Percentiles rank a stretch among this genome's conserved stretches.
Conservation (phyloP, 1,284 basidiomycete species). For the Malassezia globosa region DNA sequence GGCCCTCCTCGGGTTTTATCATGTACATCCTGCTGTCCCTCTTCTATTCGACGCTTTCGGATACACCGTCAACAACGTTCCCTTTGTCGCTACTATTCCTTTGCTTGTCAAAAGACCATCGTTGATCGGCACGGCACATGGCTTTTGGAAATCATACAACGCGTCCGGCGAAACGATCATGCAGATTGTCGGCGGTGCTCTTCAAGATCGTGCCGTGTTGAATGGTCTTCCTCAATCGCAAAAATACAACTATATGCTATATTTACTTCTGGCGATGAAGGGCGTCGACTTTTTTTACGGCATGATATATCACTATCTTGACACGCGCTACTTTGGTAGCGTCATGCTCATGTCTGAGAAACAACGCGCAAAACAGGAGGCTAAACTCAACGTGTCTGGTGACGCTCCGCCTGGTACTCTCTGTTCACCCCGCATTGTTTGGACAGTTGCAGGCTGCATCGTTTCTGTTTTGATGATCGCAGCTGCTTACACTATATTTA, state of each 20-base stretch:
- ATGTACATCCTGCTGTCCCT: conserved; percentile 47
- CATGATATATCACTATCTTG: conserved; percentile 40
- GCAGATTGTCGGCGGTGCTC: conserved; percentile 48
- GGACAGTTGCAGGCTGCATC: neutral
- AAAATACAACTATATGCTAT: neutral
- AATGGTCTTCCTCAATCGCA: conserved; percentile 47
- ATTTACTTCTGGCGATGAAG: neutral
- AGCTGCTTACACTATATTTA: neutral
- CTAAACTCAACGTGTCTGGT: neutral
- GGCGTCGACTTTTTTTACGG: conserved; percentile 46
- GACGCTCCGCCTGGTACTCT: neutral
- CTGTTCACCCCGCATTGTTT: neutral
- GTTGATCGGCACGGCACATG: conserved; percentile 20
- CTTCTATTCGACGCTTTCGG: conserved; percentile 48
- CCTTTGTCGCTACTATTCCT: conserved; percentile 49
- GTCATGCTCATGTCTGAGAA: conserved; percentile 43
- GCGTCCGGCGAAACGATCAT: conserved; percentile 46
- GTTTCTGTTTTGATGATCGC: neutral
- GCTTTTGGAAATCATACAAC: conserved; percentile 49
- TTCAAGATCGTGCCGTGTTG: conserved; percentile 49
- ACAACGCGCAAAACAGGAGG: conserved; percentile 7
- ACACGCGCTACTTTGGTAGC: conserved; percentile 42
- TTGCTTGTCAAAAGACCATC: conserved; percentile 47
- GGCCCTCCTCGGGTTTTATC: conserved; percentile 47
- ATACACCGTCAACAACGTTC: conserved; percentile 47